These are phyloP conservation scores for Geotrichum macrosporum DNA, from an alignment of 1,139 yeast species.

Conservation along the genomic window DNA sequence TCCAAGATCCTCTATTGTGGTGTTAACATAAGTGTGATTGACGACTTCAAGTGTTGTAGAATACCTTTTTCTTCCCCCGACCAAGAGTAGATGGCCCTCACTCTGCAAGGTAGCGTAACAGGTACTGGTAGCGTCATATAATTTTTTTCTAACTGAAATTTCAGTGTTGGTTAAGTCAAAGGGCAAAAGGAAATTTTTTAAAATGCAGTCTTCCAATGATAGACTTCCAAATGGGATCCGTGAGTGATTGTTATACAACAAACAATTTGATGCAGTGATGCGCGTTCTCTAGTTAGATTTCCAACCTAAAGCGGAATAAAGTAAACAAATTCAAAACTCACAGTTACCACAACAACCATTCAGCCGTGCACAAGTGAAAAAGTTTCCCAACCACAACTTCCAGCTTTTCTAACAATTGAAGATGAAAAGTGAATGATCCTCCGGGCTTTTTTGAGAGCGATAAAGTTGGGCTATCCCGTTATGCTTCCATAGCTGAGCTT, in stretches of 20 bases:
- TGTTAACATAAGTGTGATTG: not conserved
- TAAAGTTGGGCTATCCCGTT: too few species aligned
- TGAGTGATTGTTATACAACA: too few species aligned
- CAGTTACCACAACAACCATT: conserved; percentile 8
- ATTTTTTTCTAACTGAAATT: not conserved
- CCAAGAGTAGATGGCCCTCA: conserved; percentile 81
- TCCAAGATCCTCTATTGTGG: conserved; percentile 66
- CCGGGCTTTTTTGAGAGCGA: too few species aligned
- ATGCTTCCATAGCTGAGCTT: too few species aligned
- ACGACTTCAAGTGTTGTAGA: conserved; percentile 24
- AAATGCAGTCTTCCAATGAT: not conserved
- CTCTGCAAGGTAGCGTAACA: conserved; percentile 55
- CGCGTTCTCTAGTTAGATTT: not conserved
- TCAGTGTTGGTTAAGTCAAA: not conserved
- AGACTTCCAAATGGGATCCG: too few species aligned
- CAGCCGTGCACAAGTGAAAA: too few species aligned
- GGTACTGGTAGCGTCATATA: conserved; percentile 19
- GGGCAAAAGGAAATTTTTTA: not conserved
- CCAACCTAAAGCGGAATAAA: conserved; percentile 1
- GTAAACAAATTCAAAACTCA: conserved; percentile 8
- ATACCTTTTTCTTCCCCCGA: conserved; percentile 68
- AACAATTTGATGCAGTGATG: not conserved
- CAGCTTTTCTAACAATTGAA: too few species aligned
- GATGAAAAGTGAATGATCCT: too few species aligned
- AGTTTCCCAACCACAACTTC: too few species aligned